Conservation (phyloP, 352 stramenopile species). For the Globisporangium mamillatum region DNA sequence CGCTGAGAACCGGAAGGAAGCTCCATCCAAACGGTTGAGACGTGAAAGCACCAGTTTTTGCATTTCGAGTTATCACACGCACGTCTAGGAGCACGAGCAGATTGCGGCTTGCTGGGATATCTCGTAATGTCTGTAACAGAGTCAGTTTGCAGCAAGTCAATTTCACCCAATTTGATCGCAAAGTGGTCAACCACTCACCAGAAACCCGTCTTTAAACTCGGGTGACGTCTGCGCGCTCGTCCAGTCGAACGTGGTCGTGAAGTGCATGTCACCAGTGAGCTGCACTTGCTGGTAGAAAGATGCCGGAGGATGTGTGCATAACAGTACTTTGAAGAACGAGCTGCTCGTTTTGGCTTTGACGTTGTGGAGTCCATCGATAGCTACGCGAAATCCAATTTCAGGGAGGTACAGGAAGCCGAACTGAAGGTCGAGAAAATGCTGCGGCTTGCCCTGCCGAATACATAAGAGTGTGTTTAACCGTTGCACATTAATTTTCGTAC, state of each 20-base stretch:
- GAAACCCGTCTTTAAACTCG: conserved; percentile 59
- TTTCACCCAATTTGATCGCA: too few relatives aligned
- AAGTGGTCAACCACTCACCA: conserved; percentile 23
- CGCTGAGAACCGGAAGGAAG: conserved; percentile 52
- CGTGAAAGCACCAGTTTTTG: conserved; percentile 40
- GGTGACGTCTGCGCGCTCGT: conserved; percentile 46
- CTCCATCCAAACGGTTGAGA: conserved; percentile 61
- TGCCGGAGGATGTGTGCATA: conserved; percentile 46
- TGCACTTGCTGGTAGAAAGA: conserved; percentile 62
- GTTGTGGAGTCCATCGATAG: conserved; percentile 67
- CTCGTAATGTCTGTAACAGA: conserved; percentile 43
- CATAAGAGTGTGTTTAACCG: background rate
- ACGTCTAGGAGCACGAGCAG: conserved; percentile 59
- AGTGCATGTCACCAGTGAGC: conserved; percentile 48
- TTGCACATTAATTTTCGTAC: background rate
- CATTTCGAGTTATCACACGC: conserved; percentile 35
- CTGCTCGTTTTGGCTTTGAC: conserved; percentile 42
- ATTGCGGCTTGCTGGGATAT: conserved; percentile 24
- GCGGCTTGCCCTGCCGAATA: conserved; percentile 35
- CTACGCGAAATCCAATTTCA: conserved; percentile 60
- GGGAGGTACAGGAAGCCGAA: conserved; percentile 50
- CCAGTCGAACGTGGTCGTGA: conserved; percentile 66
- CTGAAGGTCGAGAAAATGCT: conserved; percentile 39
- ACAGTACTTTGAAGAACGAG: conserved; percentile 55
- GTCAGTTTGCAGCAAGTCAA: background rate